Base-by-base conservation (phyloP, 2,329 filamentous ascomycete genomes). In the Colletotrichum spaethianum region DNA sequence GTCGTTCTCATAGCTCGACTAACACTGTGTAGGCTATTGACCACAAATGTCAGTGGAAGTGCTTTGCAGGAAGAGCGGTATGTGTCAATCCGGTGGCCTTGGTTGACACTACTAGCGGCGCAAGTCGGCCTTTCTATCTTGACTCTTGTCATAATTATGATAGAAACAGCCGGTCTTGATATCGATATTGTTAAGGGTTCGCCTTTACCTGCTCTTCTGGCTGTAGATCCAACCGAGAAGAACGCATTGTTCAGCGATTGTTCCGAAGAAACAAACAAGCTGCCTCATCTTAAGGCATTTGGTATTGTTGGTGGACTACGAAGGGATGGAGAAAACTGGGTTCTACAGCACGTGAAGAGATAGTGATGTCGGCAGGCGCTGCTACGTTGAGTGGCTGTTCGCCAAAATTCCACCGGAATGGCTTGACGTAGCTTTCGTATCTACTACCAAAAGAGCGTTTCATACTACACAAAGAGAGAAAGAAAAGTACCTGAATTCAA, bases 161-260 rank as follows among this genome's bases (percentile, higher is more conserved):
- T 53, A 8, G 55, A 71, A 23, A 68, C 68, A 26, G 56, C 56
- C 6, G 33, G 50, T 20, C 23, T 63, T 31, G 50, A 68, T 7
- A 62, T 71, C 28, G 63, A 71, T 26, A 71, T 71, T 44, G 63
- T 71, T 18, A 71, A 71, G 20, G 68, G 63, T 6, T 68, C 68
- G 8, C 48, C 68, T 6, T 57, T 71, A 9, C 63, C 68, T 26
- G 59, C 68, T 9, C 23, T 71, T 9, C 44, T 67, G 26, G 63
- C 68, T 4, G 33, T 71, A 20, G 46, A 57, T 20, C 33, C 67
- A 4, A 28, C 60, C 5, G 55, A 70, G 20, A 70, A 70, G 36
- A 28, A 7, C 7, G 36, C 44, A 14, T 16, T 70, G 4, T 18
- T 66, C 4, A 46, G 23, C 6, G 44, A 70, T 12, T 26, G 53